Conservation (phyloP, 352 stramenopile genomes). For the Pythium aquatile region DNA sequence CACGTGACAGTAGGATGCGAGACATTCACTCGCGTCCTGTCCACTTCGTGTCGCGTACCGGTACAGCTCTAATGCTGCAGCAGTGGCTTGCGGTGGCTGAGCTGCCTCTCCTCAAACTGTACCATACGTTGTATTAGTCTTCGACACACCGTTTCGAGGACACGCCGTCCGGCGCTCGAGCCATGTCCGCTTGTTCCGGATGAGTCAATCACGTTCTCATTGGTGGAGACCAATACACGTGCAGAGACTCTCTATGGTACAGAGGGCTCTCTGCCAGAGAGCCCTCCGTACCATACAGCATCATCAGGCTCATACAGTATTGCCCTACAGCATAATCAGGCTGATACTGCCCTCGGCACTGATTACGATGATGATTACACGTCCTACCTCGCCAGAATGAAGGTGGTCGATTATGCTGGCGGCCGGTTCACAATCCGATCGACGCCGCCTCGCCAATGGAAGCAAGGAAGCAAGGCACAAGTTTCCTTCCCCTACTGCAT, state of each 20-base stretch:
- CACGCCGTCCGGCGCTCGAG: neutral
- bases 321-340: neutral
- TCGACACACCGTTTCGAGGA: neutral
- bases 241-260: no score
- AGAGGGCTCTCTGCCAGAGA: no score
- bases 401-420: constrained; percentile 1
- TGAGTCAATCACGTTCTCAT: neutral
- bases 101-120: neutral
- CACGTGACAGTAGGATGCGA: neutral
- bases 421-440: neutral
- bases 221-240: neutral
- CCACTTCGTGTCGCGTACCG: neutral
- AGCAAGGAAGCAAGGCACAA: no score
- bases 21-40: neutral
- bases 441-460: no score
- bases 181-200: neutral
- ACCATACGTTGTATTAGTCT: neutral
- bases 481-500: no score
- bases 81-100: neutral
- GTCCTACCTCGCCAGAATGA: neutral
- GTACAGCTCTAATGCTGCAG: neutral
- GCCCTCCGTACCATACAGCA: no score
- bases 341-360: neutral
- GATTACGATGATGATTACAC: constrained; percentile 2
- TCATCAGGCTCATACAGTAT: no score